Evolutionary conservation across 768 basidiomycete genomes (phyloP).

Genomic region (Xerocomus spinulosus): DNA sequence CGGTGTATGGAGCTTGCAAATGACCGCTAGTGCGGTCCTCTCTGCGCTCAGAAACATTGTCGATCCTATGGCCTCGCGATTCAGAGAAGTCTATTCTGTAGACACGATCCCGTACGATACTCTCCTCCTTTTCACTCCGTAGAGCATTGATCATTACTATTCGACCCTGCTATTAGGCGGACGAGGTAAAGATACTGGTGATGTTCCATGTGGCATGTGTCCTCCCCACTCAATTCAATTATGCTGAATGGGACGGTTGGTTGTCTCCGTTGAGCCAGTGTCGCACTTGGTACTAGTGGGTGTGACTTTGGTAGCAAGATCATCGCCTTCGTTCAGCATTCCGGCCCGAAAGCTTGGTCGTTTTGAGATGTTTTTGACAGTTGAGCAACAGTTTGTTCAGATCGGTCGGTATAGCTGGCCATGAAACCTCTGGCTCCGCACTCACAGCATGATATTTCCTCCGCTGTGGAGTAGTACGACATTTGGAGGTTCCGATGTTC

Average conservation of each 20-base stretch:
- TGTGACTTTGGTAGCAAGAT: too few species aligned
- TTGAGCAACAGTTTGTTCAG: not conserved
- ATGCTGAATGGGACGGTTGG: too few species aligned
- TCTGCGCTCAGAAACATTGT: conserved; percentile 70
- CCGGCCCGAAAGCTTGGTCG: too few species aligned
- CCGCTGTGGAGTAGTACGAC: not conserved
- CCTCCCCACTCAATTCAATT: too few species aligned
- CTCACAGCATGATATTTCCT: not conserved
- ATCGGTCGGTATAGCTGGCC: not conserved
- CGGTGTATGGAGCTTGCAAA: conserved; percentile 90
- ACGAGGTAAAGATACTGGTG: not conserved
- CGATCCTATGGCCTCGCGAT: conserved; percentile 50
- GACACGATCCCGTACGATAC: conserved; percentile 31
- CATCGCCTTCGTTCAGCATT: too few species aligned
- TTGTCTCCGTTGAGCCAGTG: too few species aligned
- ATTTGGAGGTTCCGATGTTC: not conserved
- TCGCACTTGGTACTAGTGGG: too few species aligned
- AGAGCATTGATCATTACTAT: conserved; percentile 11
- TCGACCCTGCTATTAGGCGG: conserved; percentile 5
- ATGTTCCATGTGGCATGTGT: not conserved
- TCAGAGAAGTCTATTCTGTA: conserved; percentile 28
- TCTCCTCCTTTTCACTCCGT: conserved; percentile 21
- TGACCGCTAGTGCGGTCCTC: conserved; percentile 85
- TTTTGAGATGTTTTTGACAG: too few species aligned
- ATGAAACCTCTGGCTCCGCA: not conserved